These are phyloP conservation scores for Pestalotiopsis sp. DNA, from an alignment of 2,329 filamentous ascomycete species.

Conservation along the genomic window DNA sequence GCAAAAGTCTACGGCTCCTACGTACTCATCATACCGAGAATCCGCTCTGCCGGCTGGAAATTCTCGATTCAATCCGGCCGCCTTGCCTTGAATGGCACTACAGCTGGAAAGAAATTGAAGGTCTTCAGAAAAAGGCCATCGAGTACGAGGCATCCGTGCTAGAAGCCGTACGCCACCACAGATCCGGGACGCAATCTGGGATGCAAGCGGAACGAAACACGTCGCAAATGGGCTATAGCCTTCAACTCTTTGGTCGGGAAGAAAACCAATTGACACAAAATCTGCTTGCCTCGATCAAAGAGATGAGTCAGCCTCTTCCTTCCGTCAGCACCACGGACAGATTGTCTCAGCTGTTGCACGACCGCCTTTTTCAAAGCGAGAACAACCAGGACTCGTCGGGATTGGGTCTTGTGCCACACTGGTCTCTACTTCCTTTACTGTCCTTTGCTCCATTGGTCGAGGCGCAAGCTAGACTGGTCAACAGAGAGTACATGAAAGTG, in stretches of 20 bases:
- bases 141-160: constrained; percentile 50
- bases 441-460: constrained; percentile 76
- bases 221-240: constrained; percentile 21
- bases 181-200: background rate
- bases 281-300: constrained; percentile 53
- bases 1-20: constrained; percentile 74
- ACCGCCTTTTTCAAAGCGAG: constrained; percentile 37
- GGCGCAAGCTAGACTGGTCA: constrained; percentile 76
- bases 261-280: constrained; percentile 48
- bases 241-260: constrained; percentile 53
- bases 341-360: constrained; percentile 42
- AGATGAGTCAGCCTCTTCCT: constrained; percentile 39
- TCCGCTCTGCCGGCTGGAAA: constrained; percentile 59
- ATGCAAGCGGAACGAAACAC: background rate
- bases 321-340: constrained; percentile 31
- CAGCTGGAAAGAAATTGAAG: constrained; percentile 69
- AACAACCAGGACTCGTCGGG: constrained; percentile 17
- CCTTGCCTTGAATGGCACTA: constrained; percentile 70
- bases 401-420: constrained; percentile 51
- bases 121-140: constrained; percentile 62
- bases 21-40: constrained; percentile 72
- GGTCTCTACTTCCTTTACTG: constrained; percentile 65
- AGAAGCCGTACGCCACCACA: constrained; percentile 28
- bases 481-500: constrained; percentile 72
- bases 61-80: constrained; percentile 48